These are phyloP conservation scores for Phytopythium vexans DNA, from an alignment of 352 stramenopile species.

Conservation along the genomic window DNA sequence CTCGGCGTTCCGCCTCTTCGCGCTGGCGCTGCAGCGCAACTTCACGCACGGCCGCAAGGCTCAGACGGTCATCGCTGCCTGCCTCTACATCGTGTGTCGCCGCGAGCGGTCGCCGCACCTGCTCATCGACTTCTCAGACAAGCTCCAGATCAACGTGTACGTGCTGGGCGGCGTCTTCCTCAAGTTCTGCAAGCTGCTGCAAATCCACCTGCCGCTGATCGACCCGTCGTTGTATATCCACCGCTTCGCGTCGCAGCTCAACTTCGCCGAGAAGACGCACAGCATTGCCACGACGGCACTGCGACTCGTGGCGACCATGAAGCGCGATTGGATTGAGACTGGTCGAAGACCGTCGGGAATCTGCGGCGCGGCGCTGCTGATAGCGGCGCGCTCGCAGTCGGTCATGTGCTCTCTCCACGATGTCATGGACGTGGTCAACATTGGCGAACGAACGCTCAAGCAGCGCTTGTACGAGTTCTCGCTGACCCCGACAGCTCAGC, in stretches of 20 bases:
- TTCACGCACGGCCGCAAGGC: constrained; percentile 96
- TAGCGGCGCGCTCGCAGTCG: constrained; percentile 95
- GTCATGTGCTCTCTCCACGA: constrained; percentile 86
- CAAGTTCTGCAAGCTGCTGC: constrained; percentile 92
- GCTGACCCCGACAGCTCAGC: constrained; percentile 89
- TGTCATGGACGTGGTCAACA: constrained; percentile 92
- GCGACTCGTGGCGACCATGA: constrained; percentile 96
- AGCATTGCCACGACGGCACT: constrained; percentile 95
- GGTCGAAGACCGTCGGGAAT: constrained; percentile 96
- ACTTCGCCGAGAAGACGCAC: constrained; percentile 93
- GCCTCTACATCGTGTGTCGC: constrained; percentile 98
- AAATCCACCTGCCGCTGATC: constrained; percentile 97
- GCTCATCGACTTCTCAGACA: constrained; percentile 99
- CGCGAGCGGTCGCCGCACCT: constrained; percentile 98
- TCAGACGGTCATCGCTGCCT: constrained; percentile 96
- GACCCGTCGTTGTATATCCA: constrained; percentile 99
- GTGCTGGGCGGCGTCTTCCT: constrained; percentile 85
- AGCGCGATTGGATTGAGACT: constrained; percentile 99
- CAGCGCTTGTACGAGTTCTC: constrained; percentile 97
- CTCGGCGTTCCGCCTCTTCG: constrained; percentile 95
- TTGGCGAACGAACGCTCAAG: constrained; percentile 96
- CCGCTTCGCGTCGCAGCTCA: constrained; percentile 97
- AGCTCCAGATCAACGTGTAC: constrained; percentile 95
- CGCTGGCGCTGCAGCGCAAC: constrained; percentile 95
- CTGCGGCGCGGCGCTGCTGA: constrained; percentile 95